Evolutionary conservation across 495 filamentous ascomycete species (phyloP).

Genomic region (Immersiella caudata): DNA sequence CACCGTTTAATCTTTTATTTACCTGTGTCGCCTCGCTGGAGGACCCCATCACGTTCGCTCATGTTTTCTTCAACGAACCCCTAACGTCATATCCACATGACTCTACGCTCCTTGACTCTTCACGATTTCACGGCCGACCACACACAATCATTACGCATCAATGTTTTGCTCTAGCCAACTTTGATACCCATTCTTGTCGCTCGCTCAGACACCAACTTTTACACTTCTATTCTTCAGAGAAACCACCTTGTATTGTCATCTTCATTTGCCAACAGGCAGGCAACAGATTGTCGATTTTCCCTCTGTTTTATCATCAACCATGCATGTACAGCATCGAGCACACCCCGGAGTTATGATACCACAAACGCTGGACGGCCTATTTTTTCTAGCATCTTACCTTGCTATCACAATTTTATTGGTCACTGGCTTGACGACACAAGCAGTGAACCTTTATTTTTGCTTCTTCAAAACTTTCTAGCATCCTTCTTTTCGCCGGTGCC

Average conservation of each 20-base stretch:
- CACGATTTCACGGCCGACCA: slow-evolving; percentile 17
- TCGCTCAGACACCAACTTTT: slow-evolving; percentile 12
- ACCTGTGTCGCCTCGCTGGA: not conserved
- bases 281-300: not conserved
- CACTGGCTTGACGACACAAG: not conserved
- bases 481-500: not conserved
- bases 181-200: slow-evolving; percentile 21
- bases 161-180: not conserved
- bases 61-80: slow-evolving; percentile 1
- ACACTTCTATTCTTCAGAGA: not conserved
- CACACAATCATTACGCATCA: slow-evolving; percentile 18
- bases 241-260: not conserved
- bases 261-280: not conserved
- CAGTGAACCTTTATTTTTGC: not conserved
- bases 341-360: slow-evolving; percentile 14
- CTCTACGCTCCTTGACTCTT: slow-evolving; percentile 20
- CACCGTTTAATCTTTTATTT: not conserved
- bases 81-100: slow-evolving; percentile 19
- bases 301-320: not conserved
- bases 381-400: not conserved
- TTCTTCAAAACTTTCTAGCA: not conserved
- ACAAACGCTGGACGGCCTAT: slow-evolving; percentile 7
- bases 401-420: not conserved
- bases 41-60: not conserved
- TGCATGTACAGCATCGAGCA: slow-evolving; percentile 14